Base-by-base conservation (phyloP, 768 basidiomycete species). In the Pisolithus microcarpus region DNA sequence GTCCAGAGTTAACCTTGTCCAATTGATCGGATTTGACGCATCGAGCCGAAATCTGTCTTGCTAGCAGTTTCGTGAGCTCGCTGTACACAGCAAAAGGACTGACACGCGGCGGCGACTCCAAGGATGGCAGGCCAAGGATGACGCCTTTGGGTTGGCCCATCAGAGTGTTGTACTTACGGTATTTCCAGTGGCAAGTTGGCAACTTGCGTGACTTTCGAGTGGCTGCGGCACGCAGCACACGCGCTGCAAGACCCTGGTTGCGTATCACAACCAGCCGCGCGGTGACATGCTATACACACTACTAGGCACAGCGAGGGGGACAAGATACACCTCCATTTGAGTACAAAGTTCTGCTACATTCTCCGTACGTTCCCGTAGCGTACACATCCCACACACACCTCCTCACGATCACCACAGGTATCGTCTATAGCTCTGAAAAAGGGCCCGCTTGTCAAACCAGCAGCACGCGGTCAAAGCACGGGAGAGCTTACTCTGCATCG, bases 401-500 rank as follows among this genome's bases (percentile, higher is more conserved):
- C 46, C 26, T 23, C 15, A 46, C 45, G 23, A 21, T 21, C 18
- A 24, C 40, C 23, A 45, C 30, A 36, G 30, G 45, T 46, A 46
- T 34, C 16, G 5, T 23, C 47, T 11, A 66, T 1, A 66, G 49
- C 40, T 66, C 65, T 66, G 9, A 1, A 51, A 1, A 51, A 46
- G 10, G n/a, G 2, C 28, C 13, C 38, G 26, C 64, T 5, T 59
- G 52, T 36, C 19, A 5, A 8, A 28, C 15, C n/a, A 13, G 8
- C 28, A 19, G 4, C 21, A 42, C 26, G 13, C 23, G 10, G 0
- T 9, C 3, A 21, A 38, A 42, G 19, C 13, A 45, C 28, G 4
- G 37, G 15, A 38, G 11, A 30, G 49, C 58, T 47, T 66, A 91
- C 90, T 93, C 71, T 93, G 91, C 91, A 94, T 94, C 55, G 91